Evolutionary conservation across 2,329 filamentous ascomycete genomes (phyloP).

Genomic region (Paecilomyces sp.): DNA sequence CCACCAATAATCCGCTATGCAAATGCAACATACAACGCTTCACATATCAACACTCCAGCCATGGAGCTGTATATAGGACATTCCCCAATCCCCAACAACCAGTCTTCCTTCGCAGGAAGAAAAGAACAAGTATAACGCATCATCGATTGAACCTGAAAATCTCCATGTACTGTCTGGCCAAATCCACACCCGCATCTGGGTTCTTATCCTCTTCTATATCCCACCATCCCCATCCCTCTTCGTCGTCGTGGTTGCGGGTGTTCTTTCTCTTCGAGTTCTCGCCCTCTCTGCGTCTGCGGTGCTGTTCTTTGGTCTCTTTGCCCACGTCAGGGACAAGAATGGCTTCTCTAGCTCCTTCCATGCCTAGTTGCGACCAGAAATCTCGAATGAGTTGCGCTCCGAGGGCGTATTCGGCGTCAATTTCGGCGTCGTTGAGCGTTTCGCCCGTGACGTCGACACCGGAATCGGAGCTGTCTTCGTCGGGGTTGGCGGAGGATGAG

Average conservation of each 20-base stretch:
- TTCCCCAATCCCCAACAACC: background rate
- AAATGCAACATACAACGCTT: background rate
- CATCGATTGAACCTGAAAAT: constrained; percentile 36
- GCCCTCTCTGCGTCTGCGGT: constrained; percentile 5
- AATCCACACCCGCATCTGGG: constrained; percentile 30
- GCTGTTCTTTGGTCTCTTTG: constrained; percentile 26
- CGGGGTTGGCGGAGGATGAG: background rate
- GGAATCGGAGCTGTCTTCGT: constrained; percentile 12
- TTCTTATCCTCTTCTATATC: constrained; percentile 22
- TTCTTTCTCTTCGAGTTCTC: constrained; percentile 9
- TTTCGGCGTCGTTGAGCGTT: constrained; percentile 26
- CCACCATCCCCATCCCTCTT: constrained; percentile 8
- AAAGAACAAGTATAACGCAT: background rate
- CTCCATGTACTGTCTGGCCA: constrained; percentile 40
- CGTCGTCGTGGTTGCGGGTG: constrained; percentile 8
- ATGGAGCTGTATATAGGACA: background rate
- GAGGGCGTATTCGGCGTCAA: constrained; percentile 29
- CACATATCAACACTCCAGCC: background rate
- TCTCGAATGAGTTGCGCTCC: constrained; percentile 31
- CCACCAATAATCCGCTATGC: background rate
- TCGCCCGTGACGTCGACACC: constrained; percentile 18
- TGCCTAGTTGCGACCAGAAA: constrained; percentile 32
- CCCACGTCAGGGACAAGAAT: constrained; percentile 35
- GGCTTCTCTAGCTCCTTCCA: constrained; percentile 32
- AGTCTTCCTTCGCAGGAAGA: background rate